Percentiles rank a stretch among this genome's conserved stretches.
Conservation (phyloP, 2,329 filamentous ascomycete genomes). For the Pseudonectria buxi region DNA sequence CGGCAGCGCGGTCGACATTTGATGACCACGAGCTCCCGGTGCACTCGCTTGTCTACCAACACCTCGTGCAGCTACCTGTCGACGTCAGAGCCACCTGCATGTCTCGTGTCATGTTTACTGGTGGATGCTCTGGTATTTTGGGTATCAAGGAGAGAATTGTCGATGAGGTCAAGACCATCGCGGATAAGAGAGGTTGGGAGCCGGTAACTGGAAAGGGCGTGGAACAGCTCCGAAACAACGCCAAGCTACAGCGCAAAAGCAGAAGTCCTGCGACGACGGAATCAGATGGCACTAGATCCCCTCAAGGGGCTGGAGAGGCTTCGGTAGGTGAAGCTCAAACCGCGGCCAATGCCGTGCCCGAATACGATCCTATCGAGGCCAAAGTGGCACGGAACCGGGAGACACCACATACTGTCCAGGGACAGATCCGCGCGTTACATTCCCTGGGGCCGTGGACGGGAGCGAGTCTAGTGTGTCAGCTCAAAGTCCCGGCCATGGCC, state of each 20-base stretch:
- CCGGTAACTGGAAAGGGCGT: conserved; percentile 64
- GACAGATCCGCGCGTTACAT: conserved; percentile 58
- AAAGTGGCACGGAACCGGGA: conserved; percentile 30
- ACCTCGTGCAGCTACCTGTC: conserved; percentile 67
- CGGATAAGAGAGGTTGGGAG: conserved; percentile 69
- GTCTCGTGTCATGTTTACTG: conserved; percentile 80
- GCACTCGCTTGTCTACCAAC: conserved; percentile 67
- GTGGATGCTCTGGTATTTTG: conserved; percentile 70
- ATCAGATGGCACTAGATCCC: conserved; percentile 12
- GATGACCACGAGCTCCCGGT: conserved; percentile 85
- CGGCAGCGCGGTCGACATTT: conserved; percentile 47
- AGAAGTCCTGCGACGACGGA: conserved; percentile 8
- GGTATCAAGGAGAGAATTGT: conserved; percentile 74
- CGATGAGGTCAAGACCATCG: conserved; percentile 62
- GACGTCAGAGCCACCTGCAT: conserved; percentile 83
- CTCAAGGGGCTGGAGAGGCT: conserved; percentile 19
- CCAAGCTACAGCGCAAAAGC: conserved; percentile 32
- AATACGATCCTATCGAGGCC: conserved; percentile 29
- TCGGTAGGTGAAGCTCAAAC: conserved; percentile 12
- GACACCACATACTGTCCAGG: conserved; percentile 41
- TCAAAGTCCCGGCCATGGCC: conserved; percentile 62
- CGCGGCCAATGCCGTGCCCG: conserved; percentile 18
- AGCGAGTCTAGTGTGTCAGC: conserved; percentile 60
- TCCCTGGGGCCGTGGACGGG: conserved; percentile 69
- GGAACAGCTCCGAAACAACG: conserved; percentile 44